Percentiles rank a stretch among this genome's conserved stretches.
phyloP scores from a whole-genome alignment of 1,139 yeast species.

The Hyphopichia buzzinii region DNA sequence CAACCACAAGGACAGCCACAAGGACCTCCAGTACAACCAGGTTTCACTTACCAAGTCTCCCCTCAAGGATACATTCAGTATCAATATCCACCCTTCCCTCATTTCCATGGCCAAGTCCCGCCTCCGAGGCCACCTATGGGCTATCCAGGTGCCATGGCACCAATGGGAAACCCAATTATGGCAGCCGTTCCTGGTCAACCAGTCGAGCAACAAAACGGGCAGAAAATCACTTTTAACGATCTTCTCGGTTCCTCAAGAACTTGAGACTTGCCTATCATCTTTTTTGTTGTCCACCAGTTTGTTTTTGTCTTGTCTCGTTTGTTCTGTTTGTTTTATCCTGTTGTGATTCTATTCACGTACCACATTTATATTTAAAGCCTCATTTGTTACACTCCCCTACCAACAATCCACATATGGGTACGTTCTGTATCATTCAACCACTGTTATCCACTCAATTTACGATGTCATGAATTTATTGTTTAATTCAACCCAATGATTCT shows the following conservation, averaged over 20 bases:
- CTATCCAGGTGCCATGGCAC: no score
- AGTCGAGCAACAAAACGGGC: constrained; percentile 22
- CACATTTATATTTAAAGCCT: neutral
- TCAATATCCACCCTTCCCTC: constrained; percentile 11
- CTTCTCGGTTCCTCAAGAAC: constrained; percentile 36
- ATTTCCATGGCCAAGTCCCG: constrained; percentile 8
- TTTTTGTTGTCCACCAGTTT: constrained; percentile 1
- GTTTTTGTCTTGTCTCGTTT: constrained; percentile 4
- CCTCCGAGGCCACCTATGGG: constrained; percentile 4
- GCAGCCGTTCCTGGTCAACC: constrained; percentile 6
- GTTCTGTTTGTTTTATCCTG: neutral
- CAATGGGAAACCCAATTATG: no score
- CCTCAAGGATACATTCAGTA: constrained; percentile 31
- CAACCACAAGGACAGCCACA: constrained; percentile 11
- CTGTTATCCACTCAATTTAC: neutral
- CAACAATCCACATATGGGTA: neutral
- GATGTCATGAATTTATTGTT: neutral
- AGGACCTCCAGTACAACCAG: constrained; percentile 15
- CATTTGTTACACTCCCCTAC: neutral
- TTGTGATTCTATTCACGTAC: neutral
- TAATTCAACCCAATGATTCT: neutral
- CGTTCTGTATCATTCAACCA: neutral
- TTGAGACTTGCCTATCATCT: constrained; percentile 4
- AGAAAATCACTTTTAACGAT: constrained; percentile 42
- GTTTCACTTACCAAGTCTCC: constrained; percentile 29